Base-by-base conservation (phyloP, 768 basidiomycete genomes). In the Amanita exitialis region DNA sequence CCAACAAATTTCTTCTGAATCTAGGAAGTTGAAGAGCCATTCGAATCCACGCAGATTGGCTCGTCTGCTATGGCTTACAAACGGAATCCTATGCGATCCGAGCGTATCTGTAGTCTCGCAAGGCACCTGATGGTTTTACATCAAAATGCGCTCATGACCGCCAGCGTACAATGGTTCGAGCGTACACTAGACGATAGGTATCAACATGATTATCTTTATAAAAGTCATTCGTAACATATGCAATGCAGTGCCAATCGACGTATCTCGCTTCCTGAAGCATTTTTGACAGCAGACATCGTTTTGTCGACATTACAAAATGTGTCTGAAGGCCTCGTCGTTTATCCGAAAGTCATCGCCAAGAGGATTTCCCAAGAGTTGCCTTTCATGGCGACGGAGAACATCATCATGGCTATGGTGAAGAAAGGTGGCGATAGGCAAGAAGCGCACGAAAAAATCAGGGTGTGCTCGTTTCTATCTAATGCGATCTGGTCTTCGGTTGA, bases 341-440 rank as follows among this genome's bases (percentile, higher is more conserved):
- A 98, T 66, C 96, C 96, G 8, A 85, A 80, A 64, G 95, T 99
- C 54, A 98, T 99, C 56, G 90, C 78, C 8, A 81, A 92, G 37
- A 83, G 91, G 34, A 94, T 99, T 65, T 67, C 82, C 2, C 90
- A 97, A 65, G 96, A 99, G 66, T 77, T 99, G 30, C 96, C 96
- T 1, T 98, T 98, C 78, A 98, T 99, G 96, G 93, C 95, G 3
- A 99, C 96, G 1, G 96, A 99, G 68, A 99, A 99, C 66, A 78
- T 99, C 68, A 98, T 98, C 69, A 98, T 99, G 96, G 92, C 92
- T 1, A 80, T 99, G 38, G 96, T 98, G 55, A 96, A 90, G 68
- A 82, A 79, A 44, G 91, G 91, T 18, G 95, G 94, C 1, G 94
- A 98, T 67, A 78, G 96, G 30, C 96, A 98, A 64, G 92, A 91